phyloP scores from a whole-genome alignment of 192 early-diverging fungal species.

The Backusella psychrophila region DNA sequence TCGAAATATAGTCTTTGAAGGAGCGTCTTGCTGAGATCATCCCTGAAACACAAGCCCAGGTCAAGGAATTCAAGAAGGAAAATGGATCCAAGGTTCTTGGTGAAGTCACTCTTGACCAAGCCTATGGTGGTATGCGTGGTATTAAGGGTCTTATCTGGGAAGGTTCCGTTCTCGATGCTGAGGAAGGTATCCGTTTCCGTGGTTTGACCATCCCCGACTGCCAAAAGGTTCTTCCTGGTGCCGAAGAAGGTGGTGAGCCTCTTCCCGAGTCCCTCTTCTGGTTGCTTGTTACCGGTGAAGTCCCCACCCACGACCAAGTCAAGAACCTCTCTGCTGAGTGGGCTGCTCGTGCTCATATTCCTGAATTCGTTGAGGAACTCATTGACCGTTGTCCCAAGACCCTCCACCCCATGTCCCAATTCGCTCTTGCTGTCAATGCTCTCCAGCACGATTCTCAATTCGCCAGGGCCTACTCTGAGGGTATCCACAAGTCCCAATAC shows the following conservation, averaged over 20 bases:
- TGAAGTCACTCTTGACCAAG: conserved; percentile 96
- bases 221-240: conserved; percentile 87
- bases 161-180: conserved; percentile 94
- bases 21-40: conserved; percentile 92
- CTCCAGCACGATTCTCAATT: conserved; percentile 96
- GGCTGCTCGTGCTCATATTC: conserved; percentile 91
- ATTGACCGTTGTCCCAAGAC: conserved; percentile 98
- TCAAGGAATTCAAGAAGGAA: conserved; percentile 92
- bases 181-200: conserved; percentile 99
- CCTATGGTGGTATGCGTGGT: conserved; percentile 98
- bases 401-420: conserved; percentile 99
- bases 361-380: conserved; percentile 93
- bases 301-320: conserved; percentile 92
- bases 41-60: conserved; percentile 92
- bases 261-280: conserved; percentile 99
- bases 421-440: conserved; percentile 94
- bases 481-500: conserved; percentile 93
- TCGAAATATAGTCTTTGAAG: conserved; percentile 78
- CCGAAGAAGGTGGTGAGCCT: conserved; percentile 86
- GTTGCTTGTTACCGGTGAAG: conserved; percentile 96
- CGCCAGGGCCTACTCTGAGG: conserved; percentile 93
- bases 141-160: conserved; percentile 99
- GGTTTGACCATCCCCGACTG: conserved; percentile 95
- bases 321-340: conserved; percentile 90
- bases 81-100: conserved; percentile 89